These are phyloP conservation scores for Rhexocercosporidium sp. DNA, from an alignment of 2,329 filamentous ascomycete genomes.

Conservation along the genomic window DNA sequence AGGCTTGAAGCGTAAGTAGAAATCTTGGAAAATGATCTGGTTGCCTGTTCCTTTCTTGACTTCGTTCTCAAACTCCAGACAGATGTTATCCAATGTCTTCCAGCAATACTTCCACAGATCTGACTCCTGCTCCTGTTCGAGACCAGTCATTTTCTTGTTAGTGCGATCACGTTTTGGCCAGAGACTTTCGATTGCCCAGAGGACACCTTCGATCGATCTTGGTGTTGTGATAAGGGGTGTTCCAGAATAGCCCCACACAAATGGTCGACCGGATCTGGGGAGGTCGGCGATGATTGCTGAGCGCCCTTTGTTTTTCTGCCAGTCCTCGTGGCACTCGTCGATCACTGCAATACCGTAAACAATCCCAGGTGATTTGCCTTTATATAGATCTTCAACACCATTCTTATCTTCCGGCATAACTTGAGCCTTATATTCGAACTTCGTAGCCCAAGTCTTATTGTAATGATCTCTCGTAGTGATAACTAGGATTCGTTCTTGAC, in stretches of 20 bases:
- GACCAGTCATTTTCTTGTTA: background rate
- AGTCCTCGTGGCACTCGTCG: slow-evolving; percentile 34
- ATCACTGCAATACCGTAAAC: slow-evolving; percentile 34
- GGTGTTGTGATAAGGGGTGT: slow-evolving; percentile 28
- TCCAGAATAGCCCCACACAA: slow-evolving; percentile 34
- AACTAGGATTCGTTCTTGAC: slow-evolving; percentile 30
- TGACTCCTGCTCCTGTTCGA: slow-evolving; percentile 10
- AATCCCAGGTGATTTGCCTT: slow-evolving; percentile 17
- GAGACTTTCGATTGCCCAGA: slow-evolving; percentile 29
- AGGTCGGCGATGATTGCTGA: slow-evolving; percentile 21
- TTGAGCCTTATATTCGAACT: slow-evolving; percentile 21
- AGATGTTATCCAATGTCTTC: slow-evolving; percentile 20
- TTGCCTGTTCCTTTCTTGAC: slow-evolving; percentile 13
- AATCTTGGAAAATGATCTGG: slow-evolving; percentile 1
- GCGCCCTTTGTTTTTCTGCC: slow-evolving; percentile 20
- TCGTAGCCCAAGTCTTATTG: slow-evolving; percentile 18
- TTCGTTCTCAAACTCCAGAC: slow-evolving; percentile 23
- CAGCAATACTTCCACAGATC: slow-evolving; percentile 10
- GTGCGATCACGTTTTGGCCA: slow-evolving; percentile 6
- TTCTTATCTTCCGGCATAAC: slow-evolving; percentile 1
- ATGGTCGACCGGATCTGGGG: slow-evolving; percentile 19
- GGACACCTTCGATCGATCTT: slow-evolving; percentile 25
- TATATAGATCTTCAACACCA: background rate
- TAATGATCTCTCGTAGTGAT: slow-evolving; percentile 20
- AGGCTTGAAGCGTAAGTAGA: slow-evolving; percentile 14